These are phyloP conservation scores for Tephrocybe sp. DNA, from an alignment of 768 basidiomycete species.

Conservation along the genomic window DNA sequence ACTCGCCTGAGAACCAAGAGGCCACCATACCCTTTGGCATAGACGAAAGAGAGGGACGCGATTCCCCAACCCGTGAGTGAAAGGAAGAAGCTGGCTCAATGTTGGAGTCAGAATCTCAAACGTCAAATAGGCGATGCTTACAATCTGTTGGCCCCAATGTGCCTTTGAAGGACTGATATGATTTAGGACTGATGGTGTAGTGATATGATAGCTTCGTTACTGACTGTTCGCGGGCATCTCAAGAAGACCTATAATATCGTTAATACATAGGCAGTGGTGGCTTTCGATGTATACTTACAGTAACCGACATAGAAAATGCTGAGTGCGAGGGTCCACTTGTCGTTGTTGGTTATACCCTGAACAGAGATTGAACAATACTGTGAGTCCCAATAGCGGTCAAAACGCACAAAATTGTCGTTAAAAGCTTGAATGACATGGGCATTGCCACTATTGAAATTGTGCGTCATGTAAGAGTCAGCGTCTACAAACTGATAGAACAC, in stretches of 20 bases:
- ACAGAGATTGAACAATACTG: no score
- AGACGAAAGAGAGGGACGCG: slow-evolving; percentile 51
- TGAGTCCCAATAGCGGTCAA: not conserved
- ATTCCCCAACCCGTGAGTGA: slow-evolving; percentile 54
- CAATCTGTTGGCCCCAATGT: slow-evolving; percentile 61
- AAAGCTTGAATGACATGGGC: slow-evolving; percentile 53
- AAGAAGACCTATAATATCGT: slow-evolving; percentile 34
- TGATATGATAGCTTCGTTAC: not conserved
- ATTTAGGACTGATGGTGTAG: not conserved
- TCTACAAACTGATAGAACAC: slow-evolving; percentile 5
- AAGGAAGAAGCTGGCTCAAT: slow-evolving; percentile 46
- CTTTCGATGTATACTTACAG: slow-evolving; percentile 36
- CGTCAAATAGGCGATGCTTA: slow-evolving; percentile 20
- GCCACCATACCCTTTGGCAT: slow-evolving; percentile 53
- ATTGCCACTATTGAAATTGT: no score
- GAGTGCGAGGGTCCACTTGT: slow-evolving; percentile 56
- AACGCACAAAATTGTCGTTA: slow-evolving; percentile 51
- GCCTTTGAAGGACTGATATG: slow-evolving; percentile 48
- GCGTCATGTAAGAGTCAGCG: not conserved
- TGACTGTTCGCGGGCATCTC: slow-evolving; percentile 60
- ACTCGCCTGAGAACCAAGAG: slow-evolving; percentile 47
- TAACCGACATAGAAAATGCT: slow-evolving; percentile 65
- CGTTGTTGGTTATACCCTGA: slow-evolving; percentile 51
- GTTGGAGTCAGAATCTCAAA: not conserved
- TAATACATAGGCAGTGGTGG: no score